Conservation (phyloP, 257 asterid genomes). For the Solanum corneliomulleri region DNA sequence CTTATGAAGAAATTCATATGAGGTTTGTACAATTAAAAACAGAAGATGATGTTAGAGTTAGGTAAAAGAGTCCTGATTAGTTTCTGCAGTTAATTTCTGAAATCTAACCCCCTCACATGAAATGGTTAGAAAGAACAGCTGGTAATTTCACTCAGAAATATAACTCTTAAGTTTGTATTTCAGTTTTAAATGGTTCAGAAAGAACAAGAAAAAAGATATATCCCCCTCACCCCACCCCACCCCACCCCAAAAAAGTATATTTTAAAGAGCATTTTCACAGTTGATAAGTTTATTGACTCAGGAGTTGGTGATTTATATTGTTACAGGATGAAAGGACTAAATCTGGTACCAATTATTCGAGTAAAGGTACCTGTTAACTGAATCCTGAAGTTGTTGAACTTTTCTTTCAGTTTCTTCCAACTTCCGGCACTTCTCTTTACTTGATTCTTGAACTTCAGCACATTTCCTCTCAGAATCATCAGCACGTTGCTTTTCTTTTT, state of each 20-base stretch:
- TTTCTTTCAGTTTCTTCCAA: slow-evolving; percentile 80
- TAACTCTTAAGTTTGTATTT: background rate
- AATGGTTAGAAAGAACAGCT: background rate
- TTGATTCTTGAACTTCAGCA: slow-evolving; percentile 52
- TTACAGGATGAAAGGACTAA: background rate
- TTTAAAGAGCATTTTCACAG: background rate
- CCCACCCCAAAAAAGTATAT: background rate
- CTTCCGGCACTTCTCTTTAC: slow-evolving; percentile 66
- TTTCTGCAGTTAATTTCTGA: background rate
- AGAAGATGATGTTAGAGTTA: background rate
- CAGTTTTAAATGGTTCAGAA: background rate
- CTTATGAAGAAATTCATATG: background rate
- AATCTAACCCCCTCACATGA: background rate
- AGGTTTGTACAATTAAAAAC: background rate
- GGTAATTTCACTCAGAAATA: background rate
- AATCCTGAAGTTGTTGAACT: slow-evolving; percentile 80
- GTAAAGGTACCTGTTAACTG: slow-evolving; percentile 62
- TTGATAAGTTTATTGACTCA: background rate
- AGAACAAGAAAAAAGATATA: background rate
- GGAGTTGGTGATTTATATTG: background rate
- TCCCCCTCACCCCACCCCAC: background rate
- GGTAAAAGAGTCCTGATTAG: background rate
- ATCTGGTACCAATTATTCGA: background rate
- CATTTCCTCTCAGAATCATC: slow-evolving; percentile 63
- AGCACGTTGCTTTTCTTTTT: slow-evolving; percentile 68